These are phyloP conservation scores for Psilocybe tampanensis DNA, from an alignment of 768 basidiomycete species.

Conservation along the genomic window DNA sequence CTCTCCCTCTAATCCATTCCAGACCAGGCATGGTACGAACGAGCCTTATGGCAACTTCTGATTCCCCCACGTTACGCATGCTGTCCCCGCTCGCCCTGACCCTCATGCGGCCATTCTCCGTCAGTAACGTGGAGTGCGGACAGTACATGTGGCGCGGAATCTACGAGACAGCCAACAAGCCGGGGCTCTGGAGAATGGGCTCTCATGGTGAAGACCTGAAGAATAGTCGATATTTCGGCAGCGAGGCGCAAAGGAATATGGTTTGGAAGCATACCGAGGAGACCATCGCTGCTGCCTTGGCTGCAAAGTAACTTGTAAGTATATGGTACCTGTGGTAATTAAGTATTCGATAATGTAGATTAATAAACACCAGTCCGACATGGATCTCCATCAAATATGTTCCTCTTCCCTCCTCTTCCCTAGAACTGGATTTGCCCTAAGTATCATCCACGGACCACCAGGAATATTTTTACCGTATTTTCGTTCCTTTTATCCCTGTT, in stretches of 20 bases:
- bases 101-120: slow-evolving; percentile 28
- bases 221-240: slow-evolving; percentile 36
- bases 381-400: too few species aligned
- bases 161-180: slow-evolving; percentile 23
- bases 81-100: slow-evolving; percentile 18
- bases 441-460: too few species aligned
- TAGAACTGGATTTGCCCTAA: too few species aligned
- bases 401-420: too few species aligned
- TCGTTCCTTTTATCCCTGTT: too few species aligned
- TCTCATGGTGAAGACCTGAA: slow-evolving; percentile 38
- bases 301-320: too few species aligned
- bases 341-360: too few species aligned
- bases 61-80: slow-evolving; percentile 24
- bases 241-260: slow-evolving; percentile 34
- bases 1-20: slow-evolving; percentile 37
- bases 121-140: slow-evolving; percentile 28
- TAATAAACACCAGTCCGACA: too few species aligned
- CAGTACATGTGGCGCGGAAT: slow-evolving; percentile 42
- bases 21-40: slow-evolving; percentile 44
- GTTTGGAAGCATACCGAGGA: slow-evolving; percentile 39
- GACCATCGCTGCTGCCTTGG: slow-evolving; percentile 10
- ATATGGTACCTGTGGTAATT: too few species aligned
- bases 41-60: slow-evolving; percentile 24
- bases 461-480: too few species aligned
- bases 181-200: slow-evolving; percentile 34